A percentile compares a stretch with the other conserved stretches of the same genome.
These are phyloP conservation scores for Yarrowia divulgata DNA, from an alignment of 805 yeast species.

Conservation along the genomic window DNA sequence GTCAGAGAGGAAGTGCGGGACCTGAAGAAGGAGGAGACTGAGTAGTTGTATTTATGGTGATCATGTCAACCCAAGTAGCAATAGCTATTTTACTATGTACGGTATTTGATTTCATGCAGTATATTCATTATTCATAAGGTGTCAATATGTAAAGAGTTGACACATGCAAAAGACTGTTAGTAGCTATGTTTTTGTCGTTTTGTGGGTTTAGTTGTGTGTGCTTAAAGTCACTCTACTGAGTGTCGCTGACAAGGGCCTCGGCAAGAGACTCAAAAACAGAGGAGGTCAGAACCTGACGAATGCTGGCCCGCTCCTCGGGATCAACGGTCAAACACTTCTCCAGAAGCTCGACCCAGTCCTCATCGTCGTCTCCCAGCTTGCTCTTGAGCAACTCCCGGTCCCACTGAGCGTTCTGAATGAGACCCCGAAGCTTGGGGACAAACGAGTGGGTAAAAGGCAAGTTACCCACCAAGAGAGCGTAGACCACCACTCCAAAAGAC, in stretches of 20 bases:
- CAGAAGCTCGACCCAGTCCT: slow-evolving; percentile 41
- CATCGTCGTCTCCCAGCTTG: slow-evolving; percentile 39
- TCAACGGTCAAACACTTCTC: slow-evolving; percentile 42
- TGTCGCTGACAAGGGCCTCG: slow-evolving; percentile 32
- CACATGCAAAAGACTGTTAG: slow-evolving; percentile 37
- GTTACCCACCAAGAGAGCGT: slow-evolving; percentile 73
- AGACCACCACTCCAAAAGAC: slow-evolving; percentile 86
- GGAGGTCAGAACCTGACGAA: slow-evolving; percentile 40
- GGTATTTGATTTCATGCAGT: slow-evolving; percentile 2
- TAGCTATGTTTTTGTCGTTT: slow-evolving; percentile 4
- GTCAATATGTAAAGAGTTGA: slow-evolving; percentile 8
- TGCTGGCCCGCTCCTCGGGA: slow-evolving; percentile 40
- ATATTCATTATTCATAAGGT: slow-evolving; percentile 37
- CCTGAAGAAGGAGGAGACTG: not conserved
- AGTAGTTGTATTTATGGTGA: slow-evolving; percentile 17
- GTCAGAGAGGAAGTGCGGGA: not conserved
- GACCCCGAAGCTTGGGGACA: slow-evolving; percentile 77
- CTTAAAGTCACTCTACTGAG: not conserved
- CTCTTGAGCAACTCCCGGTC: slow-evolving; percentile 55
- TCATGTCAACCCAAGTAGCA: no score
- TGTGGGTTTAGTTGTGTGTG: not conserved
- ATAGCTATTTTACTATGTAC: no score
- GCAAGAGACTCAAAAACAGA: slow-evolving; percentile 35
- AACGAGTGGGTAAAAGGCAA: slow-evolving; percentile 86
- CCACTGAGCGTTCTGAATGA: slow-evolving; percentile 72